Conservation (phyloP, 208 protist species). For the Porcisia deanei region DNA sequence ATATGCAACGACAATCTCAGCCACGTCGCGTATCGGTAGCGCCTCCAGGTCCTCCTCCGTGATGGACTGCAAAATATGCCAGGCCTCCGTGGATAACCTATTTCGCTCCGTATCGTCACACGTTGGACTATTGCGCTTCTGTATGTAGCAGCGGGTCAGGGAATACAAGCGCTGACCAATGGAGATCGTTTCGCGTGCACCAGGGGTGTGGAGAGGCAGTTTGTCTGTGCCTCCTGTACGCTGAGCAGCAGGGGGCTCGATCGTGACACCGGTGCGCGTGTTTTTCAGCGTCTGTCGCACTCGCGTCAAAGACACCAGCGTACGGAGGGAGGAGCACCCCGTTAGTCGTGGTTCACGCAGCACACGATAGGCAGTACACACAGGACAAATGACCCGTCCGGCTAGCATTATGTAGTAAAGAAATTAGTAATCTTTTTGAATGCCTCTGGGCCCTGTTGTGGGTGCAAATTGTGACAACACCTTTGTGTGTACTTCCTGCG, state of each 20-base stretch:
- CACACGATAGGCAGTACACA: background rate
- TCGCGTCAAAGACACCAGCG: background rate
- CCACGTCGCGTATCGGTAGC: slow-evolving; percentile 32
- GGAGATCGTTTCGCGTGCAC: background rate
- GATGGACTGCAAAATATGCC: slow-evolving; percentile 52
- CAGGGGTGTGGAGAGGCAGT: background rate
- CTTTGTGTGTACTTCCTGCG: no score
- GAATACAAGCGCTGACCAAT: slow-evolving; percentile 27
- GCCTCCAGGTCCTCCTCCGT: slow-evolving; percentile 38
- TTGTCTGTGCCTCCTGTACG: background rate
- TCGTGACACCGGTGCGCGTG: background rate
- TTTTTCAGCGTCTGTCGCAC: background rate
- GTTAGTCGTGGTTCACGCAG: background rate
- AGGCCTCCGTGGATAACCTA: slow-evolving; percentile 44
- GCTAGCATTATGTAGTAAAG: background rate
- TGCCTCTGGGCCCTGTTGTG: background rate
- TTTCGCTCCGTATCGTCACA: slow-evolving; percentile 5
- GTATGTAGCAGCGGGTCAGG: slow-evolving; percentile 21
- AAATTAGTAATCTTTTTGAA: background rate
- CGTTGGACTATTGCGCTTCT: background rate
- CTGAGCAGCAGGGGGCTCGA: background rate
- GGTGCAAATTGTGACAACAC: background rate
- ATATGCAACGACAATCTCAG: slow-evolving; percentile 62
- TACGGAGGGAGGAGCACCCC: background rate
- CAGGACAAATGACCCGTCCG: background rate